Evolutionary conservation across 2,329 filamentous ascomycete genomes (phyloP).

Genomic region (Clonostachys sp.): DNA sequence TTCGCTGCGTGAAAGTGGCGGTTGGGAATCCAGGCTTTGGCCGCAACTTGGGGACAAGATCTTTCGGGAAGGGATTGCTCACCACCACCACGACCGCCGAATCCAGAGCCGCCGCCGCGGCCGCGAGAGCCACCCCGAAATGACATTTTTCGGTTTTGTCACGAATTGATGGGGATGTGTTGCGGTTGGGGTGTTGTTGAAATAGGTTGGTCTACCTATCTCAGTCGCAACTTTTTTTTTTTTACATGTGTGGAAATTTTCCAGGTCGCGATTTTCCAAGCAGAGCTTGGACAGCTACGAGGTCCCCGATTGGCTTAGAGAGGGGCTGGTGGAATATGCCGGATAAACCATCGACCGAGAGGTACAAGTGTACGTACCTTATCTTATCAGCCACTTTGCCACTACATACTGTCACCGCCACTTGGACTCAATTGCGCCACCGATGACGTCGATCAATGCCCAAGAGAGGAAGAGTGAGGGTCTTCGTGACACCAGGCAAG

Average conservation of each 20-base stretch:
- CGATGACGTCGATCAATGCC: neutral
- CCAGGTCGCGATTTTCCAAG: neutral
- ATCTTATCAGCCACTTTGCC: no score
- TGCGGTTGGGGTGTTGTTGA: neutral
- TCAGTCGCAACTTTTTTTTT: conserved; percentile 2
- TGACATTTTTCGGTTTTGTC: conserved; percentile 20
- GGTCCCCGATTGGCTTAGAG: no score
- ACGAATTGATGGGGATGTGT: neutral
- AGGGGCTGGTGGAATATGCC: no score
- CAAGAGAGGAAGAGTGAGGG: neutral
- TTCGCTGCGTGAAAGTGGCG: no score
- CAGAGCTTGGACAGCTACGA: no score
- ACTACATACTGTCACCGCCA: no score
- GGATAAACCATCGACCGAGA: no score
- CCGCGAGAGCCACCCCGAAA: conserved; percentile 30
- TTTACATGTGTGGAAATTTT: conserved; percentile 4
- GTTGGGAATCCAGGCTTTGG: neutral
- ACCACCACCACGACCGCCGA: conserved; percentile 28
- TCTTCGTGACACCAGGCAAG: neutral
- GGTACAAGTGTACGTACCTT: no score
- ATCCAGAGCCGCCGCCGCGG: conserved; percentile 22
- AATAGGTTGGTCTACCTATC: neutral
- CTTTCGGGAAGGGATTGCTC: conserved; percentile 6
- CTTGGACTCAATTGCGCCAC: no score
- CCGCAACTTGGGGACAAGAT: neutral